phyloP scores from a whole-genome alignment of 2,329 filamentous ascomycete species.

The Alternaria rosae region DNA sequence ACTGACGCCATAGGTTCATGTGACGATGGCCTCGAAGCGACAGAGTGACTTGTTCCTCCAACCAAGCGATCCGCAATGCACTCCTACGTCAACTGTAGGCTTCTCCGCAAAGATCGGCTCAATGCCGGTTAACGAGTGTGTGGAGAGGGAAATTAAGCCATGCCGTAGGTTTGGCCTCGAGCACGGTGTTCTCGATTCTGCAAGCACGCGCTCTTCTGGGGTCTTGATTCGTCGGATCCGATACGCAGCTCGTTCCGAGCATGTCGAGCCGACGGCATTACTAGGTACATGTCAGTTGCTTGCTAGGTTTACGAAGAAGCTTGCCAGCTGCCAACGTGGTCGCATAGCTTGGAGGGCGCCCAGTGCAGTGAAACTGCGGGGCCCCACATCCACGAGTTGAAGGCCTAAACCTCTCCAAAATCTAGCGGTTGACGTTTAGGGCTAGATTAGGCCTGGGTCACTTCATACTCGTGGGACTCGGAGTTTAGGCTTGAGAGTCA shows the following conservation, averaged over 20 bases:
- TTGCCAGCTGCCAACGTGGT: neutral
- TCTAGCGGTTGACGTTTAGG: constrained; percentile 19
- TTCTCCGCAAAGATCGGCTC: neutral
- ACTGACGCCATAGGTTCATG: constrained; percentile 11
- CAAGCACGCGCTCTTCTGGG: neutral
- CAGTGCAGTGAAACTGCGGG: constrained; percentile 32
- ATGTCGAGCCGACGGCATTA: neutral
- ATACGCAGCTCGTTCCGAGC: neutral
- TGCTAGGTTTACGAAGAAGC: neutral
- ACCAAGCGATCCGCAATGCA: neutral
- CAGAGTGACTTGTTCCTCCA: neutral
- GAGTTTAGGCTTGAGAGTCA: constrained; percentile 22
- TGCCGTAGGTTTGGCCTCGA: neutral
- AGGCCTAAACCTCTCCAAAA: constrained; percentile 22
- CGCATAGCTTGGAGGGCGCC: constrained; percentile 1
- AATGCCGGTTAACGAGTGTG: neutral
- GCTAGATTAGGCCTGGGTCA: constrained; percentile 20
- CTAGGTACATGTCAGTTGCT: neutral
- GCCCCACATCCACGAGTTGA: constrained; percentile 33
- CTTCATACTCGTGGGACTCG: constrained; percentile 12
- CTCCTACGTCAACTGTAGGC: neutral
- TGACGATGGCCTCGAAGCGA: constrained; percentile 7
- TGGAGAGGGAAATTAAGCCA: neutral
- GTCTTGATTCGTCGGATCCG: neutral
- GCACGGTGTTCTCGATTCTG: neutral